Evolutionary conservation across 495 filamentous ascomycete species (phyloP), one percentile per base, ranked within the genome.

Genomic region (Chlorociboria aeruginascens): DNA sequence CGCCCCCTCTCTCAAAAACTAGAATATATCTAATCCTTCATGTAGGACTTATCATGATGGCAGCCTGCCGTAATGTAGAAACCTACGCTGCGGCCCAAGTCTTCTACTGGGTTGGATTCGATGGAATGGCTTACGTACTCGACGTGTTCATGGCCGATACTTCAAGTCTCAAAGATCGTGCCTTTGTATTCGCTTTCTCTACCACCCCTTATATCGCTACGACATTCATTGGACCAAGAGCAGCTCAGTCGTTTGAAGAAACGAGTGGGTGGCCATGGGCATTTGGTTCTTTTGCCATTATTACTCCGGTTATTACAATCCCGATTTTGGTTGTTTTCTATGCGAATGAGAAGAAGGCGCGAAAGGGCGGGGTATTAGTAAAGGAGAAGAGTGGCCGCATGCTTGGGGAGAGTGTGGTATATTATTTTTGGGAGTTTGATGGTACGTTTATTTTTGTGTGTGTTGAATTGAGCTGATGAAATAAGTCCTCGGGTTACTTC

Each of bases 371-470:
- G 3, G 13, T 69, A 12, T 32, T 69, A 20, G 57, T 57, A 12
- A 62, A 59, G 7, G 55, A 65, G 14, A 44, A 56, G 7, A 73
- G 66, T 47, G 66, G 68, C 25, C 71, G 76, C 12, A 76, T 71
- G 2, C 25, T 52, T 1, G 37, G 53, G 40, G 63, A 82, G 55
- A 74, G 68, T 2, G 48, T 73, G 43, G 44, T 58, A 16, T 66
- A 80, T 54, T 82, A 82, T 54, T 57, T 67, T 41, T 63, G 69
- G 44, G 72, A 83, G 51, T 83, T 85, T 56, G 81, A 85, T 54
- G 53, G 73, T 78, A 66, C 54, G 69, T 62, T 30, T 32, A 8
- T n/a, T 40, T 50, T 17, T 36, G 31, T 40, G 2, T 31, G 8
- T 30, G 11, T 6, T 20, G 16, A 1, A 17, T 40, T 12, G 3